Base-by-base conservation (phyloP, 352 stramenopile genomes). In the Thraustotheca clavata region DNA sequence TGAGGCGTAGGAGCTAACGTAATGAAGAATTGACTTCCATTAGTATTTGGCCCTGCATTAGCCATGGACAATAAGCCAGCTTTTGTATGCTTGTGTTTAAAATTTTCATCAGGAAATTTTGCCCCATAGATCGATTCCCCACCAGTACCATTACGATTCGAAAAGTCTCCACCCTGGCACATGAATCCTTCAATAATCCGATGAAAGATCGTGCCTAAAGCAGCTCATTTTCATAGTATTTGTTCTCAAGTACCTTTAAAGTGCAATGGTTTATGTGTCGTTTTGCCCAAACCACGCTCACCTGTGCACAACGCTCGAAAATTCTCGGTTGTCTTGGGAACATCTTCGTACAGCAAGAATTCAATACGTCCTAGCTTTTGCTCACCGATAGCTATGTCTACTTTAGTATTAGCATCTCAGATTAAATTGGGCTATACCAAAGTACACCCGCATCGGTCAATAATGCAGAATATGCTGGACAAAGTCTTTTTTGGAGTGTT, bases 41-140 rank as follows among this genome's bases (percentile, higher is more conserved):
- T 92, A 2, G 83, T 87, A 68, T 91, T 68, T 2, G 70, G 76
- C 0, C 82, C 83, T 2, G 91, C 86, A 68, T 98, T 98, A 8
- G 93, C 93, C 93, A 98, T 98, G 8, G 88, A 97, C 33, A 98
- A 72, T 36, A 97, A 76, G n/a, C 93, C 96, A 20, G 91, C 84
- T 59, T 88, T 91, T 5, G 75, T 87, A 73, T 99, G 96, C 29
- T 89, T 95, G 46, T 97, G 73, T 20, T 74, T 71, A 69, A 98
- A 98, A 77, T 96, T 98, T 76, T 99, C 95, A 71, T 98, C 95
- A 20, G 60, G 75, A 68, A 97, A 96, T 33, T 87, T 88, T 54
- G 72, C 60, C 16, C 87, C 87, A 62, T 95, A 96, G 67, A 96
- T 94, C 27, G 71, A 87, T 69, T 93, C 83, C 47, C 86, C 86